Evolutionary conservation across 345 rosid species (phyloP).

Genomic region (Eucalyptus cloeziana): DNA sequence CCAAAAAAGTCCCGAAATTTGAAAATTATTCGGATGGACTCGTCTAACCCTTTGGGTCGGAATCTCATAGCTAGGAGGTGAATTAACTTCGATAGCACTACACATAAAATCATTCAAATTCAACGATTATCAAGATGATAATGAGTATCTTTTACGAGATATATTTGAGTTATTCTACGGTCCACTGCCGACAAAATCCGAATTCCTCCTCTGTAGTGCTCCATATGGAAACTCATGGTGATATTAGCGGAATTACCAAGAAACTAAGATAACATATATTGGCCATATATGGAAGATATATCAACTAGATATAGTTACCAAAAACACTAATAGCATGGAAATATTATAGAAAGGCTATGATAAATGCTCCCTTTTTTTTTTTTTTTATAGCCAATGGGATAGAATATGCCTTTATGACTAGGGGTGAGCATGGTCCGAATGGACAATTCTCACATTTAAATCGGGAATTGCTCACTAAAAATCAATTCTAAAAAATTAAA

Average conservation of each 20-base stretch:
- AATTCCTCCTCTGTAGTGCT: not conserved
- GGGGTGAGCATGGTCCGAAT: too few relatives aligned
- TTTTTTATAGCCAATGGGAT: not conserved
- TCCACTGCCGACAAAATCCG: not conserved
- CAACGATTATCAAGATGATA: not conserved
- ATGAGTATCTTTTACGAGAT: not conserved
- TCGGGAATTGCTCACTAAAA: fast-evolving
- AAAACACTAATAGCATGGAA: not conserved
- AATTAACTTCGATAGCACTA: not conserved
- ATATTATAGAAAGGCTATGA: not conserved
- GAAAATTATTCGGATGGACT: not conserved
- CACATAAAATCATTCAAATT: not conserved
- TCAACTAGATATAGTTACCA: not conserved
- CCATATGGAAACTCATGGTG: not conserved
- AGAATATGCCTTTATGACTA: not conserved
- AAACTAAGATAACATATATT: not conserved
- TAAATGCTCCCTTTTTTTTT: not conserved
- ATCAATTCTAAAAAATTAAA: too few relatives aligned
- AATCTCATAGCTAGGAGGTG: not conserved
- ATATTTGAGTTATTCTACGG: not conserved
- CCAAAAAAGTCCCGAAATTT: not conserved
- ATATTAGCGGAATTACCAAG: not conserved
- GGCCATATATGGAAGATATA: not conserved
- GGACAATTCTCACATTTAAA: fast-evolving
- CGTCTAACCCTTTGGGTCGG: not conserved